Conservation (phyloP, 2,329 filamentous ascomycete species). For the Xylariales sp. region DNA sequence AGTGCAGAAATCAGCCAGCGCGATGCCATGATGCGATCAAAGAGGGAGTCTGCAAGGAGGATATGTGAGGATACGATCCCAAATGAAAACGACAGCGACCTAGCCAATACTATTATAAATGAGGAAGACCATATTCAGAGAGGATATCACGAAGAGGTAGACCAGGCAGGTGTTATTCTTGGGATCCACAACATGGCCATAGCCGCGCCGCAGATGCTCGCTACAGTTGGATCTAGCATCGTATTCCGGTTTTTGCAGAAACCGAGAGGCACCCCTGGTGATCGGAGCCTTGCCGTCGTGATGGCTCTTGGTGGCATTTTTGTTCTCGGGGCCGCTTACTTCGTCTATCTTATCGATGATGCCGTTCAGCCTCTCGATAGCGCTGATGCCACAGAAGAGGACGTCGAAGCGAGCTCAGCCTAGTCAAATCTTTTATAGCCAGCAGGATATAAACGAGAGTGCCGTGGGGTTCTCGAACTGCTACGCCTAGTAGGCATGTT, state of each 20-base stretch:
- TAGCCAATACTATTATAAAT: constrained; percentile 21
- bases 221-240: constrained; percentile 76
- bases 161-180: constrained; percentile 84
- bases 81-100: not conserved
- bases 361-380: constrained; percentile 39
- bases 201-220: constrained; percentile 85
- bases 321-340: constrained; percentile 70
- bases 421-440: no score
- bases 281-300: constrained; percentile 83
- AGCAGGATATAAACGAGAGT: no score
- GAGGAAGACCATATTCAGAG: constrained; percentile 29
- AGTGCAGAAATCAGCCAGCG: constrained; percentile 85
- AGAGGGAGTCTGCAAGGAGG: constrained; percentile 15
- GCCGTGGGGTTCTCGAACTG: no score
- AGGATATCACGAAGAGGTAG: constrained; percentile 58
- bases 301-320: constrained; percentile 78
- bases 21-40: constrained; percentile 53
- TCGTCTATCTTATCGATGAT: constrained; percentile 65
- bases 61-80: not conserved
- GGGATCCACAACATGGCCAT: constrained; percentile 96
- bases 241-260: constrained; percentile 88
- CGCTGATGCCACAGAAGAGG: no score
- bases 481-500: no score
- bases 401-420: no score
- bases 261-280: constrained; percentile 76